Percentiles rank a stretch among this genome's conserved stretches.
Conservation (phyloP, 2,329 filamentous ascomycete genomes). For the Fonsecaea multimorphosa region DNA sequence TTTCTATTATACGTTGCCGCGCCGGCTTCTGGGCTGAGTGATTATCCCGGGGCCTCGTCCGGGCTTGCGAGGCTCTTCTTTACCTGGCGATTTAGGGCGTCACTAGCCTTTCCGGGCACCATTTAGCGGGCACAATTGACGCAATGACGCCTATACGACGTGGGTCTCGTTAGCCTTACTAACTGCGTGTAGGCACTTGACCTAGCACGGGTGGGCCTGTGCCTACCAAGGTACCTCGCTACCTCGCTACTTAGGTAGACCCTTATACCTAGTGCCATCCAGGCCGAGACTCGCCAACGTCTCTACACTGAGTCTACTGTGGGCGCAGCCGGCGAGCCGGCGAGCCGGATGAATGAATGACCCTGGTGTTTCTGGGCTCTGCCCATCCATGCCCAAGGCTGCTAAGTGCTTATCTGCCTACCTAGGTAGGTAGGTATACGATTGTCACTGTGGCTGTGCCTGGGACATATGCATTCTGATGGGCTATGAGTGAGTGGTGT, state of each 20-base stretch:
- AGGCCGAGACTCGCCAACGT: not conserved
- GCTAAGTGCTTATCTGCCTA: constrained; percentile 3
- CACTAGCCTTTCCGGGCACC: not conserved
- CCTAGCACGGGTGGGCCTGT: not conserved
- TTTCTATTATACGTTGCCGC: not conserved
- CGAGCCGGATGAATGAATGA: not conserved
- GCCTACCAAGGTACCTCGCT: not conserved
- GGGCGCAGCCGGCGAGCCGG: too few species aligned
- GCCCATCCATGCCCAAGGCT: not conserved
- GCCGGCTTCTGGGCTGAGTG: not conserved
- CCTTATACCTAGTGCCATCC: not conserved
- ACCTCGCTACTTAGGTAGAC: too few species aligned
- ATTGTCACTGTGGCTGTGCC: not conserved
- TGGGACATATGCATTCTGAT: not conserved
- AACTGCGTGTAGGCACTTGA: not conserved
- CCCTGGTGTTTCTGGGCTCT: not conserved
- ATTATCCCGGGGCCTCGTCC: not conserved
- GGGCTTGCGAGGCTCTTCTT: not conserved
- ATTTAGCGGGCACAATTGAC: not conserved
- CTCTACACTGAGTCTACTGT: too few species aligned
- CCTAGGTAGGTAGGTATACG: too few species aligned
- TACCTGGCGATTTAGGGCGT: not conserved
- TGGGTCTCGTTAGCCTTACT: not conserved
- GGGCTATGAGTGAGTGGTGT: not conserved
- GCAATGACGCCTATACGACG: not conserved